Conservation (phyloP, 805 yeast genomes). For the Saccharomyces mikatae region DNA sequence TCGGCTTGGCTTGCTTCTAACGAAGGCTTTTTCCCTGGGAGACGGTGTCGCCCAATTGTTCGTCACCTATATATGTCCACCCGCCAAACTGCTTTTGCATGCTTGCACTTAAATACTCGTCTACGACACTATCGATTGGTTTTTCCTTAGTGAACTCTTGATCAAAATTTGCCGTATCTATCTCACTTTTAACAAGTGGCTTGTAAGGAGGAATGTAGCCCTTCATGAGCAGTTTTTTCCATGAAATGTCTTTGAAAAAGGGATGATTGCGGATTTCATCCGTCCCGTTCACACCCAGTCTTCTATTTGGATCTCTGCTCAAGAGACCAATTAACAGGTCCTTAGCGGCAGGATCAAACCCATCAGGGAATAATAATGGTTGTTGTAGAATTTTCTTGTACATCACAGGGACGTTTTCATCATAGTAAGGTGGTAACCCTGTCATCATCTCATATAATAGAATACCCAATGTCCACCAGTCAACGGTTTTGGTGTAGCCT, state of each 20-base stretch:
- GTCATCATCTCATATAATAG: conserved; percentile 90
- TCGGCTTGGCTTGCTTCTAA: background rate
- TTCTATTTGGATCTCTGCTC: conserved; percentile 71
- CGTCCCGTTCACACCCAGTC: conserved; percentile 74
- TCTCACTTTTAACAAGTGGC: conserved; percentile 74
- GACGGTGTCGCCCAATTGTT: conserved; percentile 32
- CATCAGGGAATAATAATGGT: conserved; percentile 77
- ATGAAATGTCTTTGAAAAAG: conserved; percentile 80
- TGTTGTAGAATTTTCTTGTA: conserved; percentile 84
- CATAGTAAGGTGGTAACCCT: conserved; percentile 92
- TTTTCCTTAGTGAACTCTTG: conserved; percentile 82
- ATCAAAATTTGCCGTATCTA: conserved; percentile 88
- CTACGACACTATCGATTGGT: conserved; percentile 91
- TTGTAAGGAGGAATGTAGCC: conserved; percentile 91
- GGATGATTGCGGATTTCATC: conserved; percentile 72
- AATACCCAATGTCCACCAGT: conserved; percentile 98
- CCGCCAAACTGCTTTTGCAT: conserved; percentile 97
- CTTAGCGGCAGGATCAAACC: conserved; percentile 75
- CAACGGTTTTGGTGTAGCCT: conserved; percentile 90
- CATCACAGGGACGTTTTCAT: conserved; percentile 85
- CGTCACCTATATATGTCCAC: conserved; percentile 86
- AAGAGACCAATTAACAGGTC: conserved; percentile 65
- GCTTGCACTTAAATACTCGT: conserved; percentile 78
- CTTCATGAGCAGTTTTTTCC: conserved; percentile 72
- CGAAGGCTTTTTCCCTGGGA: conserved; percentile 14